Evolutionary conservation across 2,329 filamentous ascomycete species (phyloP), one percentile per base, ranked within the genome.

Genomic region (Claviceps capensis): DNA sequence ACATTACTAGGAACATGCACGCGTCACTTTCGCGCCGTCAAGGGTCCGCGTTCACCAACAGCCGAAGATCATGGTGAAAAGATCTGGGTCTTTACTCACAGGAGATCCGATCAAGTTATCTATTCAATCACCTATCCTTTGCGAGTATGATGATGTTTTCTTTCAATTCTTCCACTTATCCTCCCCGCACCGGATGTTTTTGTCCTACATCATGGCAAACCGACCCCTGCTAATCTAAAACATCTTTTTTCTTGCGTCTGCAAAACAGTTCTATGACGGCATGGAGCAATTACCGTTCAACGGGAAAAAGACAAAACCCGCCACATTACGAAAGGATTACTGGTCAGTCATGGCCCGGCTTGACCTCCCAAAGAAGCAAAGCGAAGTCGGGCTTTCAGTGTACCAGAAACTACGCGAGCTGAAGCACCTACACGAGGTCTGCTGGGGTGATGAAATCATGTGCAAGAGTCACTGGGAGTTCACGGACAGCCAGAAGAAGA

Each of bases 341-440:
- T 85, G 83, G 82, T 68, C 69, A 37, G 78, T 78, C 6, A 68
- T 85, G 60, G 80, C 79, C 49, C 67, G 75, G 56, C 77, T 85
- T 55, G 68, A 75, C 60, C 81, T 86, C 62, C 73, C 74, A 44
- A 54, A 66, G 45, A 76, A 75, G 44, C 66, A 70, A 41, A 76
- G 75, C 53, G 62, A 68, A 26, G 69, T 81, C 14, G 82, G 82
- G 23, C 76, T 76, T 34, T 77, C 72, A 49, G 77, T 79, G 45
- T 84, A 72, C 66, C 78, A 81, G 59, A 80, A 78, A 62, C 72
- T 85, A 59, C 79, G 80, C 59, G 82, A 86, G 69, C 76, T 82
- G 65, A 75, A 78, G 59, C 70, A 70, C 60, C 69, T 79, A 48
- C 82, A 85, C 70, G 77, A 83, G 65, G 73, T 82, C 34, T 69